These are phyloP conservation scores for Pelargonium nanum DNA, from an alignment of 345 rosid species.

Conservation along the genomic window DNA sequence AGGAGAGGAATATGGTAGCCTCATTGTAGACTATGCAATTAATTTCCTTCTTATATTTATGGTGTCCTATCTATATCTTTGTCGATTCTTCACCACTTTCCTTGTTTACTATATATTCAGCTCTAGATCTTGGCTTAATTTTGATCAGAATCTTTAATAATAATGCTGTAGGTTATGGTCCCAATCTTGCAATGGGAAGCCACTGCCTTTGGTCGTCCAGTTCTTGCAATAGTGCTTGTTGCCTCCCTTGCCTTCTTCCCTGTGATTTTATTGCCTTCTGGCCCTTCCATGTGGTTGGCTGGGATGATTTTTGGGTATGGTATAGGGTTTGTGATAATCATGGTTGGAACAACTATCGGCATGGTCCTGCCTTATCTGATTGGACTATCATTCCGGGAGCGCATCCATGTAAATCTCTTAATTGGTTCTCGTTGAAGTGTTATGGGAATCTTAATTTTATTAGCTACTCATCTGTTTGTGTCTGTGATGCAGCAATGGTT, in stretches of 20 bases:
- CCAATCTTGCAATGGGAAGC: constrained; percentile 97
- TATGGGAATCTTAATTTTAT: background rate
- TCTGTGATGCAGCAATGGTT: constrained; percentile 69
- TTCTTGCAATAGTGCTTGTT: constrained; percentile 71
- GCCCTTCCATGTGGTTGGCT: constrained; percentile 99
- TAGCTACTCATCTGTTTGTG: constrained; percentile 7
- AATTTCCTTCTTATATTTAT: too few relatives aligned
- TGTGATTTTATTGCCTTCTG: constrained; percentile 89
- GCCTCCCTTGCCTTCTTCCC: constrained; percentile 89
- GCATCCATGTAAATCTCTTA: constrained; percentile 44
- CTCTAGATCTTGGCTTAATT: background rate
- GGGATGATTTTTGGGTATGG: constrained; percentile 98
- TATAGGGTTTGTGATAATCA: constrained; percentile 78
- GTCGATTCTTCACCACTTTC: background rate
- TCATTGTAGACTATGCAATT: background rate
- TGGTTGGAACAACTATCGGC: constrained; percentile 92
- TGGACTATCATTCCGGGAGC: constrained; percentile 76
- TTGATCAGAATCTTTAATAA: background rate
- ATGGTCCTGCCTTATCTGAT: constrained; percentile 79
- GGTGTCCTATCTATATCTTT: background rate
- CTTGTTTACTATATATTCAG: background rate
- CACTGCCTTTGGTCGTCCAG: constrained; percentile 94
- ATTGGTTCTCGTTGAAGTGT: background rate
- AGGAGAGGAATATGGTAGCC: background rate
- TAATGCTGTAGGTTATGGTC: constrained; percentile 49